phyloP scores from a whole-genome alignment of 2,329 filamentous ascomycete genomes.

The Thelonectria olida region DNA sequence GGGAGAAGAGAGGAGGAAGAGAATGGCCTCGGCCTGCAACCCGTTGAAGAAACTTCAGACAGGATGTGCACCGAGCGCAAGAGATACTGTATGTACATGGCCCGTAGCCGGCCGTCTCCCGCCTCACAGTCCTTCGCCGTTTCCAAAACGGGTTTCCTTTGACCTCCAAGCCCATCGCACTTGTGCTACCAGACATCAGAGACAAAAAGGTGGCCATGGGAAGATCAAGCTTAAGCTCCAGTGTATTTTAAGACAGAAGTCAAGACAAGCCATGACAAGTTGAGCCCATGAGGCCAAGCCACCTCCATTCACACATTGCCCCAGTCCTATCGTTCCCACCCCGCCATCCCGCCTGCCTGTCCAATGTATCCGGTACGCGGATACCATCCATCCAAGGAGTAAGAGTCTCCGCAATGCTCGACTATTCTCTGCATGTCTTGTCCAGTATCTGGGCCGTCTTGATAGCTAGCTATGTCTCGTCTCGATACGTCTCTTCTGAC shows the following conservation, averaged over 20 bases:
- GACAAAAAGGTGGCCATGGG: conserved; percentile 5
- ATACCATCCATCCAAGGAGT: not conserved
- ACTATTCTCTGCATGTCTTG: not conserved
- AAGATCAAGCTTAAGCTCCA: conserved; percentile 13
- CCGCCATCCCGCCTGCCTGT: conserved; percentile 1
- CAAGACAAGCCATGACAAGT: conserved; percentile 11
- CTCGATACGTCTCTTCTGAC: not conserved
- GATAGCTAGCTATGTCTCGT: not conserved
- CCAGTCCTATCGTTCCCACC: conserved; percentile 2
- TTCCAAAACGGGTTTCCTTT: not conserved
- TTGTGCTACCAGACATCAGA: conserved; percentile 8
- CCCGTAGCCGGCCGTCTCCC: not conserved
- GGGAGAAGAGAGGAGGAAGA: not conserved
- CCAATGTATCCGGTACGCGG: not conserved
- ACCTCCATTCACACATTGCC: conserved; percentile 6
- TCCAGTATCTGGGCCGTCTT: not conserved
- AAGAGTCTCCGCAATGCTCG: not conserved
- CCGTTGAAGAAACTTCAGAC: too few species aligned
- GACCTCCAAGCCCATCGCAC: not conserved
- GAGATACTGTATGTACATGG: not conserved
- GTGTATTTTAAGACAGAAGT: not conserved
- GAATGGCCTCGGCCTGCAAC: not conserved
- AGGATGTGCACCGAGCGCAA: too few species aligned
- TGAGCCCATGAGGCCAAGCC: not conserved
- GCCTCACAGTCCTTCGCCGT: not conserved